A percentile compares a stretch with the other conserved stretches of the same genome.
Evolutionary conservation across 345 rosid genomes (phyloP).

Genomic region (Capsella bursapastoris): DNA sequence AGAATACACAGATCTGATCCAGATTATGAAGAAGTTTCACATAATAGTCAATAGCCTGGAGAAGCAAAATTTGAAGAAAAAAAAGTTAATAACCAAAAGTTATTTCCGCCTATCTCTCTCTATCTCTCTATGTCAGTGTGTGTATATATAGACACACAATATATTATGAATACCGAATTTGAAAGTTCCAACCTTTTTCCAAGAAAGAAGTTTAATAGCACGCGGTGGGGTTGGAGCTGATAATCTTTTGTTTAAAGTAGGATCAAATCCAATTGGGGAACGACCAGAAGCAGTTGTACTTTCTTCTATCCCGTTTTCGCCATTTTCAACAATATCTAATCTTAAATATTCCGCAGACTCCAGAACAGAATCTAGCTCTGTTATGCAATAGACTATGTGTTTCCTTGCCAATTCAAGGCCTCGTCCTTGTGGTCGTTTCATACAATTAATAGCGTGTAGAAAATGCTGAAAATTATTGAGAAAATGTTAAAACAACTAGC

Average conservation of each 20-base stretch:
- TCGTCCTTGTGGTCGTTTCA: constrained; percentile 96
- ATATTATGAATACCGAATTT: constrained; percentile 8
- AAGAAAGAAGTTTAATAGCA: constrained; percentile 81
- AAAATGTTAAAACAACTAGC: constrained; percentile 32
- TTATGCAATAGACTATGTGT: constrained; percentile 77
- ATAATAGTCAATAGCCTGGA: constrained; percentile 85
- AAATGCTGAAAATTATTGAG: constrained; percentile 71
- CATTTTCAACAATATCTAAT: constrained; percentile 46
- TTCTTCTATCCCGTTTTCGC: constrained; percentile 53
- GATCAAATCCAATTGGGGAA: constrained; percentile 87
- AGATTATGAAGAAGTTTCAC: constrained; percentile 92
- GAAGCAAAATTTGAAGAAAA: constrained; percentile 32
- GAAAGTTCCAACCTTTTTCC: constrained; percentile 68
- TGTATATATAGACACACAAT: neutral
- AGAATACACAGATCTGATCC: constrained; percentile 72
- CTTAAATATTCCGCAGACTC: constrained; percentile 60
- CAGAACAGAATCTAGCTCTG: constrained; percentile 72
- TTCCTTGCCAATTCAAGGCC: constrained; percentile 92
- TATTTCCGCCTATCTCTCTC: neutral
- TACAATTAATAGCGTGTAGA: constrained; percentile 77
- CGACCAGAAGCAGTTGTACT: constrained; percentile 89
- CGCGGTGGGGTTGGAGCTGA: constrained; percentile 98
- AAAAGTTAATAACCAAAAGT: constrained; percentile 30
- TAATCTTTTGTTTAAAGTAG: constrained; percentile 77
- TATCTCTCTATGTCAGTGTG: neutral